These are phyloP conservation scores for Paecilomyces niveus DNA, from an alignment of 2,329 filamentous ascomycete genomes.

Conservation along the genomic window DNA sequence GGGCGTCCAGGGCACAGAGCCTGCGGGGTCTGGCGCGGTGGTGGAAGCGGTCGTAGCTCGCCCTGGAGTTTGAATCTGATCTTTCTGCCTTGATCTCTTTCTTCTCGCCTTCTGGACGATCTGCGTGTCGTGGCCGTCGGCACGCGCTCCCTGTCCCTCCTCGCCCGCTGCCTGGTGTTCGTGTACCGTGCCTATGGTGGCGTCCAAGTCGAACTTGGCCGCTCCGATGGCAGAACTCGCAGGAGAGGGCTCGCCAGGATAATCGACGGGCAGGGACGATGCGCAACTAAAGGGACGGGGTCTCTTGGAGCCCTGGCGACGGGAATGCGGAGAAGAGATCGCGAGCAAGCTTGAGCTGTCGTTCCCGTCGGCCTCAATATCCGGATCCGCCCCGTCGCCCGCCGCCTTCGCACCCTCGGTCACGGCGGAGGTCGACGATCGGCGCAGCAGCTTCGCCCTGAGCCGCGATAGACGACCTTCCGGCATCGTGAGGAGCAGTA, in stretches of 20 bases:
- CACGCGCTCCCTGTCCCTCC: not conserved
- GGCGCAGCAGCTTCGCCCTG: conserved; percentile 30
- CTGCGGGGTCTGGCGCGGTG: not conserved
- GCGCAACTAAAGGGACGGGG: conserved; percentile 16
- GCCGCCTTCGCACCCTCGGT: conserved; percentile 11
- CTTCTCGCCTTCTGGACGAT: not conserved
- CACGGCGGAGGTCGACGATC: conserved; percentile 25
- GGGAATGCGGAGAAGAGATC: conserved; percentile 13
- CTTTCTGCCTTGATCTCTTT: not conserved
- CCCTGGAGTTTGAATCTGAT: not conserved
- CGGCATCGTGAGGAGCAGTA: conserved; percentile 17
- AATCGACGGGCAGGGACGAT: conserved; percentile 15
- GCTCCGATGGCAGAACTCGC: conserved; percentile 2
- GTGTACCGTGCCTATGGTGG: not conserved
- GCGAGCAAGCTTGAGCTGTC: conserved; percentile 7
- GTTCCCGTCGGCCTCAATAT: conserved; percentile 2
- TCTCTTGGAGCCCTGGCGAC: conserved; percentile 7
- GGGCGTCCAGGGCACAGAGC: not conserved
- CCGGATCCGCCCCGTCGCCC: conserved; percentile 15
- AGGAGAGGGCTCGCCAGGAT: conserved; percentile 8
- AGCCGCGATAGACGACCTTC: conserved; percentile 27
- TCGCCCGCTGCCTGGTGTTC: conserved; percentile 2
- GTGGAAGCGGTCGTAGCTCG: not conserved
- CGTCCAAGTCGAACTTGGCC: not conserved
- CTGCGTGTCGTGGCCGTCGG: not conserved